Evolutionary conservation across 2,329 filamentous ascomycete species (phyloP), one percentile per base, ranked within the genome.

Genomic region (Pseudomassariella vexata): DNA sequence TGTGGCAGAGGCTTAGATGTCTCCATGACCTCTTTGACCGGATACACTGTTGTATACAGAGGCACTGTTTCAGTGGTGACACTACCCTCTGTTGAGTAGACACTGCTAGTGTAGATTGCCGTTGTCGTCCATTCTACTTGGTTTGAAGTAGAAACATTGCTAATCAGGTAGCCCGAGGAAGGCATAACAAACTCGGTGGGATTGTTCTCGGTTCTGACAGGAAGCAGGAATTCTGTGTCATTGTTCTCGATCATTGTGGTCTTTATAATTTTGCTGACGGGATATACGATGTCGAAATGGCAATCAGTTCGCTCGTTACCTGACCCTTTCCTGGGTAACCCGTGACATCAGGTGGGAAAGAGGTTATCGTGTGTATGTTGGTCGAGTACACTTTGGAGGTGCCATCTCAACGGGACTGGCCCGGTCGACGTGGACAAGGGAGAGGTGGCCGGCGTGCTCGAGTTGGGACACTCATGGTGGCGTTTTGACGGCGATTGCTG

Each of bases 21-120:
- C 18, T 49, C 41, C 35, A 38, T 30, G 2, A 48, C 41, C 14
- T 50, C 43, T 32, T 41, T 34, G 6, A 51, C 46, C 3, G 49
- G 49, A 24, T 46, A 50, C 15, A 52, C 36, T 2, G 48, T 50
- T 2, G 48, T 53, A 24, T 50, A 51, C 15, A 50, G 36, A 3
- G 49, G 33, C 10, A 51, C 37, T 15, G 36, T 28, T 24, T 51
- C 47, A 1, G 49, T 51, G 9, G 47, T 50, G 12, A 50, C 33
- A 11, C 17, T 20, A 2, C 30, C 30, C 3, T 45, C 42, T 8
- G 20, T 30, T 6, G 49, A 50, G 21, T 50, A 51, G 15, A 50
- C 41, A 17, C 41, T 51, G 17, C 38, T 50, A 8, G 46, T 45
- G 30, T 49, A 52, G 21, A 48, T 47, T 5, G 46, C 50, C 6